These are phyloP conservation scores for Ganoderma boninense DNA, from an alignment of 1,284 basidiomycete species.

Conservation along the genomic window DNA sequence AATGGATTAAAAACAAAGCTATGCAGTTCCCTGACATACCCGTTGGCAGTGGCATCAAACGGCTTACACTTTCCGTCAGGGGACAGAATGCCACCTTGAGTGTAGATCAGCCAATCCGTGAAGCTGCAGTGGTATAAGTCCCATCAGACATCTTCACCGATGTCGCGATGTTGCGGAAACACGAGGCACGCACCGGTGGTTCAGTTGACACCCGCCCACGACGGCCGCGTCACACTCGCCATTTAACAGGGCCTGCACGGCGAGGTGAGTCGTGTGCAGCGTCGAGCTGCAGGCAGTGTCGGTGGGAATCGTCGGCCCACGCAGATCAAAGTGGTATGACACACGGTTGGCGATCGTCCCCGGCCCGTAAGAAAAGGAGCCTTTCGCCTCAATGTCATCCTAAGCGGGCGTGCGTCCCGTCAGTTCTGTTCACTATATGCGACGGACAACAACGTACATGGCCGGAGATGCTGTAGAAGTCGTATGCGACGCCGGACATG, in stretches of 20 bases:
- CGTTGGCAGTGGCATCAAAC: slow-evolving; percentile 57
- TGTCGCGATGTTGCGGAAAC: neutral
- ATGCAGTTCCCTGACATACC: slow-evolving; percentile 37
- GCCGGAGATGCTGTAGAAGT: slow-evolving; percentile 21
- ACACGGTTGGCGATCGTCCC: slow-evolving; percentile 54
- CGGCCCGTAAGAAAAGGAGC: slow-evolving; percentile 47
- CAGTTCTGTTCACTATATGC: neutral
- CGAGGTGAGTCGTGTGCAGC: slow-evolving; percentile 55
- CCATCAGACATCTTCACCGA: neutral
- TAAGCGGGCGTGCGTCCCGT: slow-evolving; percentile 29
- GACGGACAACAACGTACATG: slow-evolving; percentile 10
- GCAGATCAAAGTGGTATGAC: slow-evolving; percentile 58
- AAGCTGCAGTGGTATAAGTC: slow-evolving; percentile 23
- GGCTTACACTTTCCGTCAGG: slow-evolving; percentile 58
- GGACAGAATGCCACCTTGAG: slow-evolving; percentile 48
- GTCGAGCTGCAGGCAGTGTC: slow-evolving; percentile 62
- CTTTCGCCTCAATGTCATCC: slow-evolving; percentile 47
- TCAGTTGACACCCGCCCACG: slow-evolving; percentile 53
- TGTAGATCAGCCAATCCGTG: slow-evolving; percentile 43
- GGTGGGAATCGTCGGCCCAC: slow-evolving; percentile 55
- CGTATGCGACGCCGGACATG: slow-evolving; percentile 39
- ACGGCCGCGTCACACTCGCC: slow-evolving; percentile 61
- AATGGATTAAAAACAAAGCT: neutral
- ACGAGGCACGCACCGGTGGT: slow-evolving; percentile 43
- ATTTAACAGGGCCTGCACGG: slow-evolving; percentile 50